Evolutionary conservation across 2,329 filamentous ascomycete species (phyloP).

Genomic region (Periconia macrospinosa): DNA sequence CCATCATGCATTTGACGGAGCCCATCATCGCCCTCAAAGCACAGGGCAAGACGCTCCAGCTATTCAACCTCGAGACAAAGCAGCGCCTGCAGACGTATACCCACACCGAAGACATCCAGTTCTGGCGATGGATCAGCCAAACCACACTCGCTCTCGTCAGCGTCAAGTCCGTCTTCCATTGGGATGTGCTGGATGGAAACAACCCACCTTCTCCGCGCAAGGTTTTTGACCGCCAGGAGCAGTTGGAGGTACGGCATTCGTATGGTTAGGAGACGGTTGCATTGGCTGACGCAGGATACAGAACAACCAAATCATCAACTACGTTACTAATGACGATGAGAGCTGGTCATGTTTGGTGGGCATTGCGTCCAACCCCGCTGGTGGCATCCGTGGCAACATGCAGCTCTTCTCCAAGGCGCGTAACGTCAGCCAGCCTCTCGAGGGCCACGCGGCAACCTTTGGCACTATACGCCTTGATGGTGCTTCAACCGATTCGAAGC

Average conservation of each 20-base stretch:
- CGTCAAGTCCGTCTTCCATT: conserved; percentile 89
- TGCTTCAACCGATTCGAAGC: conserved; percentile 85
- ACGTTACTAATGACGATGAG: conserved; percentile 90
- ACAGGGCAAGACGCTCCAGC: conserved; percentile 90
- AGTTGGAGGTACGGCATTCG: conserved; percentile 69
- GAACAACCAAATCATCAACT: conserved; percentile 99
- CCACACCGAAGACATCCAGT: conserved; percentile 96
- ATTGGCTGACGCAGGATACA: conserved; percentile 42
- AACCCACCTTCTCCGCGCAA: conserved; percentile 77
- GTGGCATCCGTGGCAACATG: conserved; percentile 92
- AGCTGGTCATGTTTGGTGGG: conserved; percentile 99
- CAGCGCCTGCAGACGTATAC: conserved; percentile 94
- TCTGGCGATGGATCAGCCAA: conserved; percentile 99
- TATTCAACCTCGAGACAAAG: conserved; percentile 93
- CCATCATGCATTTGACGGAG: conserved; percentile 98
- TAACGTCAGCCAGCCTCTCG: conserved; percentile 96
- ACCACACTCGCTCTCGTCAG: conserved; percentile 87
- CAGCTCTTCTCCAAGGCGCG: conserved; percentile 96
- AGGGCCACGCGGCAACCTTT: conserved; percentile 94
- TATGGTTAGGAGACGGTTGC: neutral
- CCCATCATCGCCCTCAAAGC: conserved; percentile 97
- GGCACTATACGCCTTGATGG: conserved; percentile 87
- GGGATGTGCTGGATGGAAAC: conserved; percentile 88
- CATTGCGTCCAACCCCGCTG: conserved; percentile 90
- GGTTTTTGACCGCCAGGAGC: conserved; percentile 91